These are phyloP conservation scores for Zalerion maritima DNA, from an alignment of 495 filamentous ascomycete species.

Conservation along the genomic window DNA sequence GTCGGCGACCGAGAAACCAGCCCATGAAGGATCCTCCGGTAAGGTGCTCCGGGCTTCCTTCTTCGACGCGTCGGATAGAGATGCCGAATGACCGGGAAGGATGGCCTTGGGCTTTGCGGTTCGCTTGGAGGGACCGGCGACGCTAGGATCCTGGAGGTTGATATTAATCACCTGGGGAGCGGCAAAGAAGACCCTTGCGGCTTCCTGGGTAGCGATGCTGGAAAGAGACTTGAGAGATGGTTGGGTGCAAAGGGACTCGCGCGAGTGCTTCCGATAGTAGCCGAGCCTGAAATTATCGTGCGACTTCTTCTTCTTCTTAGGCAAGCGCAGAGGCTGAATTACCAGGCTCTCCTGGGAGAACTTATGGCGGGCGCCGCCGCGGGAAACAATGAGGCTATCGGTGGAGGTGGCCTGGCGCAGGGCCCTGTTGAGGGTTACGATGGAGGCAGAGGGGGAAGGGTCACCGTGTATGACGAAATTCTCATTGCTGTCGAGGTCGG, in stretches of 20 bases:
- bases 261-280: conserved; percentile 31
- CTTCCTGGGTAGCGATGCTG: conserved; percentile 30
- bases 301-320: conserved; percentile 21
- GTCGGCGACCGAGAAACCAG: too few relatives aligned
- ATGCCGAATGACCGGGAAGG: too few relatives aligned
- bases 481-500: conserved; percentile 15
- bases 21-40: too few relatives aligned
- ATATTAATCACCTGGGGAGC: conserved; percentile 3
- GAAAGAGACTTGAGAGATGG: conserved; percentile 37
- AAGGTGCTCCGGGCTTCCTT: too few relatives aligned
- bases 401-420: conserved; percentile 11
- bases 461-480: conserved; percentile 33
- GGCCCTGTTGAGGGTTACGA: conserved; percentile 9
- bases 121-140: conserved; percentile 3
- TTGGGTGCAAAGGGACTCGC: conserved; percentile 30
- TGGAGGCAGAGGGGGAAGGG: conserved; percentile 24
- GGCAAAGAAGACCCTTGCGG: conserved; percentile 18
- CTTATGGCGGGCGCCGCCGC: conserved; percentile 17
- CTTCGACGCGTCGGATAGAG: too few relatives aligned
- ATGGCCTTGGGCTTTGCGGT: conserved; percentile 14
- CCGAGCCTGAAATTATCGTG: conserved; percentile 31
- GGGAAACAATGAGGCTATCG: conserved; percentile 16
- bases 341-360: conserved; percentile 42
- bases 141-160: conserved; percentile 9
- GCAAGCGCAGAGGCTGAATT: conserved; percentile 32